phyloP scores from a whole-genome alignment of 768 basidiomycete species.

The Boletus coccyginus region DNA sequence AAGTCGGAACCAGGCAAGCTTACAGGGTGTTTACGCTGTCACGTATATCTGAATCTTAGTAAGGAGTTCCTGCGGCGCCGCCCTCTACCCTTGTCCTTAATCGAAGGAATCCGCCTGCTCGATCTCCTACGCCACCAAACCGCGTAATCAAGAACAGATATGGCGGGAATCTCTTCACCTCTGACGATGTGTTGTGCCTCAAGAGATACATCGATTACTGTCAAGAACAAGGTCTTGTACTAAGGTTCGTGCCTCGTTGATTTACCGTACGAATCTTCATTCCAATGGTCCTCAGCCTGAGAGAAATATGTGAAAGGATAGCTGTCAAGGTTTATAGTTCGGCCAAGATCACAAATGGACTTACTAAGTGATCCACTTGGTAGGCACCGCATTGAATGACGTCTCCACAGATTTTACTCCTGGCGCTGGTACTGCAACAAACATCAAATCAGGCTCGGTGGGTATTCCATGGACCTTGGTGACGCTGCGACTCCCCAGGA shows the following conservation, averaged over 20 bases:
- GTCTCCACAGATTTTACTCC: constrained; percentile 66
- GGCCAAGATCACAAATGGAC: not conserved
- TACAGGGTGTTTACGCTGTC: not conserved
- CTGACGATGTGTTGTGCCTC: constrained; percentile 78
- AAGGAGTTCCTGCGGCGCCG: constrained; percentile 64
- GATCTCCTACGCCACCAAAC: constrained; percentile 81
- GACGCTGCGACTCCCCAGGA: constrained; percentile 44
- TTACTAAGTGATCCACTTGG: constrained; percentile 1
- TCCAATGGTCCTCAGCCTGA: constrained; percentile 34
- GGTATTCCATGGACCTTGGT: constrained; percentile 73
- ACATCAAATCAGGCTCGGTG: constrained; percentile 85
- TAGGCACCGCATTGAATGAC: constrained; percentile 57
- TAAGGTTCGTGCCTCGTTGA: constrained; percentile 49
- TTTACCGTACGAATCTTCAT: constrained; percentile 24
- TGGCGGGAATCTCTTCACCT: constrained; percentile 83
- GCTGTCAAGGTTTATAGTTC: constrained; percentile 63
- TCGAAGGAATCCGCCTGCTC: constrained; percentile 60
- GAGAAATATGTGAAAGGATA: constrained; percentile 86
- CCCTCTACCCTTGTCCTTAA: constrained; percentile 66
- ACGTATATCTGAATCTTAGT: constrained; percentile 1
- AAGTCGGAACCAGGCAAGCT: constrained; percentile 52
- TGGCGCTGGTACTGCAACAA: constrained; percentile 93
- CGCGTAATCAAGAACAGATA: constrained; percentile 87
- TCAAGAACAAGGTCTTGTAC: constrained; percentile 79
- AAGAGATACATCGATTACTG: constrained; percentile 91